Conservation (phyloP, 371 early-diverging fungal species). For the Apophysomyces trapeziformis region DNA sequence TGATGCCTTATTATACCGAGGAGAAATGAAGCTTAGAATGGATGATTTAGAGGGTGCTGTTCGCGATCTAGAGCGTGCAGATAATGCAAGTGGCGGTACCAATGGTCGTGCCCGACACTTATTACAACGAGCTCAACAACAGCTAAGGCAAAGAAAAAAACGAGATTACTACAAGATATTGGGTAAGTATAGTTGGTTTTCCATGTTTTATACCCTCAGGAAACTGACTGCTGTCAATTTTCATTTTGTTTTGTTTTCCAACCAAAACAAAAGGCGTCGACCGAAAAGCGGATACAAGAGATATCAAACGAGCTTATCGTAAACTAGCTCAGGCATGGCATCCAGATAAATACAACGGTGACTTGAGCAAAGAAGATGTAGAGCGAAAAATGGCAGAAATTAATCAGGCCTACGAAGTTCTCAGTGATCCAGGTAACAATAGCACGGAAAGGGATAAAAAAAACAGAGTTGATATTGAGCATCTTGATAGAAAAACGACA, state of each 20-base stretch:
- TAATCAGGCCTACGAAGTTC: constrained; percentile 92
- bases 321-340: constrained; percentile 88
- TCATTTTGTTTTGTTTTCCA: no score
- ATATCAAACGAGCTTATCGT: constrained; percentile 93
- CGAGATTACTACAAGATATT: constrained; percentile 96
- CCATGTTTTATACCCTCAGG: no score
- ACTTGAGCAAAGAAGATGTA: constrained; percentile 76
- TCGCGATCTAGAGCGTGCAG: constrained; percentile 71
- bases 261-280: constrained; percentile 52
- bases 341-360: constrained; percentile 91
- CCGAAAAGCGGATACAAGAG: constrained; percentile 70
- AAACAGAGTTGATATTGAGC: constrained; percentile 10
- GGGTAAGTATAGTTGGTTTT: constrained; percentile 27
- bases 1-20: constrained; percentile 74
- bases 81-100: constrained; percentile 61
- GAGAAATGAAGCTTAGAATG: constrained; percentile 66
- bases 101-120: constrained; percentile 65
- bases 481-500: constrained; percentile 54
- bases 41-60: constrained; percentile 81
- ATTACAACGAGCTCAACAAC: constrained; percentile 67
- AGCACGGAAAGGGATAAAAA: no score
- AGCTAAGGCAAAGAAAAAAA: constrained; percentile 71
- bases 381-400: constrained; percentile 91
- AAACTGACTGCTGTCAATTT: background rate
- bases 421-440: constrained; percentile 73